A percentile compares a stretch with the other conserved stretches of the same genome.
These are phyloP conservation scores for Psilocybe azurescens DNA, from an alignment of 768 basidiomycete species.

Conservation along the genomic window DNA sequence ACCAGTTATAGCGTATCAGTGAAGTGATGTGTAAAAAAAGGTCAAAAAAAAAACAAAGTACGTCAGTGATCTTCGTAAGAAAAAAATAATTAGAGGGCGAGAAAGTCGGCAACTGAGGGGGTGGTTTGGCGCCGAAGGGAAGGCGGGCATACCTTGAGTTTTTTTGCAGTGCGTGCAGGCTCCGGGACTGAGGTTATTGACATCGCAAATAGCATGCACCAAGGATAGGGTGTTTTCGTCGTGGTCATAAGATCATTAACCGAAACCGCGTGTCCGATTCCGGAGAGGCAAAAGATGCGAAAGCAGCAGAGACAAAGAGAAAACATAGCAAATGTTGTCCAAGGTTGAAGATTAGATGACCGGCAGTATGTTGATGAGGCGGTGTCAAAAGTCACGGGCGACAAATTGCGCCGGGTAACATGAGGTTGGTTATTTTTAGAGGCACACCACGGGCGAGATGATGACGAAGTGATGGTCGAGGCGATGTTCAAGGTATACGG, in stretches of 20 bases:
- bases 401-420: conserved; percentile 11
- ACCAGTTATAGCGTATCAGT: conserved; percentile 3
- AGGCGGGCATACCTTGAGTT: conserved; percentile 70
- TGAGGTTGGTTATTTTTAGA: not conserved
- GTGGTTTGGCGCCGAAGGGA: conserved; percentile 14
- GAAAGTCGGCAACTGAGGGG: conserved; percentile 12
- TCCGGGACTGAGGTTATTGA: conserved; percentile 58
- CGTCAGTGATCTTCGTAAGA: conserved; percentile 17
- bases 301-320: conserved; percentile 9
- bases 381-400: conserved; percentile 22
- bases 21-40: conserved; percentile 20
- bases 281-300: conserved; percentile 18
- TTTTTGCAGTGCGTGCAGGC: conserved; percentile 90
- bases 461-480: not conserved
- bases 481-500: not conserved
- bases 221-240: not conserved
- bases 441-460: not conserved
- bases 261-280: conserved; percentile 7
- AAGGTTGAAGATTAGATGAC: conserved; percentile 10
- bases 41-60: conserved; percentile 12
- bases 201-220: not conserved
- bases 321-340: conserved; percentile 4
- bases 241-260: conserved; percentile 2
- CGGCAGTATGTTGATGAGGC: conserved; percentile 18
- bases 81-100: conserved; percentile 1